Conservation (phyloP, 768 basidiomycete genomes). For the Collybiopsis luxurians region DNA sequence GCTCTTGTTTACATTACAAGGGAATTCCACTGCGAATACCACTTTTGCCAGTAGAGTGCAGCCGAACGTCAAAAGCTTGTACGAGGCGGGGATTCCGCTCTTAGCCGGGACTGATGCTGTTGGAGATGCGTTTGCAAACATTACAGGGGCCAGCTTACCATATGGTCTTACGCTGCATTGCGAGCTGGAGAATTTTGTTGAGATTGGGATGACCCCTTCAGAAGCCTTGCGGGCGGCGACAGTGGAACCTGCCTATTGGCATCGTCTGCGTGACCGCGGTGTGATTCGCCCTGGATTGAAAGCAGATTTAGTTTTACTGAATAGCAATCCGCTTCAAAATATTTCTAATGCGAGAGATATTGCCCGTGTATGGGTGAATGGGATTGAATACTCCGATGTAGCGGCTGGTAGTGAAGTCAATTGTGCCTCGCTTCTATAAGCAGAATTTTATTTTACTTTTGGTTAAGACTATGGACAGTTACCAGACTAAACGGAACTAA, state of each 20-base stretch:
- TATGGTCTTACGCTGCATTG: slow-evolving; percentile 5
- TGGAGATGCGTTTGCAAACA: not conserved
- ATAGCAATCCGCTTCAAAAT: slow-evolving; percentile 10
- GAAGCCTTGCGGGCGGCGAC: slow-evolving; percentile 10
- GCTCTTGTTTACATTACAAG: not conserved
- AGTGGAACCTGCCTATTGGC: slow-evolving; percentile 1
- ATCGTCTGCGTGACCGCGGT: not conserved
- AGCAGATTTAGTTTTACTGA: slow-evolving; percentile 10
- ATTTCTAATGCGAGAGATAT: slow-evolving; percentile 12
- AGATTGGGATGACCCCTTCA: slow-evolving; percentile 7
- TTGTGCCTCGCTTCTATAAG: not conserved
- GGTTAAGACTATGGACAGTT: too few species aligned
- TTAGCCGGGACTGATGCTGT: not conserved
- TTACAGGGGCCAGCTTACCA: not conserved
- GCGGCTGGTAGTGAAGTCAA: not conserved
- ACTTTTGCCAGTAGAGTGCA: not conserved
- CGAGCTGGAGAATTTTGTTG: slow-evolving; percentile 9
- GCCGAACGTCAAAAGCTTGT: not conserved
- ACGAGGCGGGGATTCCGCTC: not conserved
- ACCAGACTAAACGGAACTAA: too few species aligned
- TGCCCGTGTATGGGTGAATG: slow-evolving; percentile 9
- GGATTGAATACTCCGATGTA: slow-evolving; percentile 7
- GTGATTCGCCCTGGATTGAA: slow-evolving; percentile 8
- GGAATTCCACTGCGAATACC: not conserved
- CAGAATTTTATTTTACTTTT: too few species aligned